Evolutionary conservation across 805 yeast species (phyloP), one percentile per base, ranked within the genome.

Genomic region (Ogataea henricii): DNA sequence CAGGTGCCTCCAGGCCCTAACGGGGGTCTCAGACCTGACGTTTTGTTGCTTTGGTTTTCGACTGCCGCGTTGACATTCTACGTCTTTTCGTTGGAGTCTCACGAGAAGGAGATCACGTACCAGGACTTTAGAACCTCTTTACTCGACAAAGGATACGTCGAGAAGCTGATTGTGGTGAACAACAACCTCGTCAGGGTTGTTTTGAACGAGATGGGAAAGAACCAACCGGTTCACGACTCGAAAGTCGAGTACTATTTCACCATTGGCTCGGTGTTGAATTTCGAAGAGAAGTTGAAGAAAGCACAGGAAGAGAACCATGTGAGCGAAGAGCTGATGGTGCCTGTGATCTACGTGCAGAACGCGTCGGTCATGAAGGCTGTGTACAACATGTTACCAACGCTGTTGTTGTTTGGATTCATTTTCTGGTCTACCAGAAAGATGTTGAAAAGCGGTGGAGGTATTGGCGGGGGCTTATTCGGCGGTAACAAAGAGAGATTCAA

Each of bases 61-160:
- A 49, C 59, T 27, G 61, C 53, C 6, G 40, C 57, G 17, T 26
- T 60, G 25, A 40, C 50, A 4, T 62, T 53, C 48, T 51, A 48
- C 18, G 23, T 58, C 17, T 45, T 57, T 17, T 32, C 54, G 3
- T 27, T 55, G 5, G 66, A 62, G 27, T 52, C 56, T 4, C 48
- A 51, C 46, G 64, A 60, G 29, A 60, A 47, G 36, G 71, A 66
- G 47, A 67, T 69, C 37, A 67, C 73, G 2, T 69, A 65, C 60
- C 96, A 89, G 69, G 96, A 89, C 61, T 90, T 91, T 74, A 85
- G 86, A 64, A 75, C 84, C n/a, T 80, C 83, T 48, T 84, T 86
- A 55, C 71, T 91, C 25, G 89, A 85, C 53, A 81, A 80, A 55
- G 96, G 96, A 4, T 75, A 83, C 42, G 97, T 91, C 30, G 81